A percentile compares a stretch with the other conserved stretches of the same genome.
phyloP scores from a whole-genome alignment of 2,329 filamentous ascomycete species.

The Stagonosporopsis vannaccii region DNA sequence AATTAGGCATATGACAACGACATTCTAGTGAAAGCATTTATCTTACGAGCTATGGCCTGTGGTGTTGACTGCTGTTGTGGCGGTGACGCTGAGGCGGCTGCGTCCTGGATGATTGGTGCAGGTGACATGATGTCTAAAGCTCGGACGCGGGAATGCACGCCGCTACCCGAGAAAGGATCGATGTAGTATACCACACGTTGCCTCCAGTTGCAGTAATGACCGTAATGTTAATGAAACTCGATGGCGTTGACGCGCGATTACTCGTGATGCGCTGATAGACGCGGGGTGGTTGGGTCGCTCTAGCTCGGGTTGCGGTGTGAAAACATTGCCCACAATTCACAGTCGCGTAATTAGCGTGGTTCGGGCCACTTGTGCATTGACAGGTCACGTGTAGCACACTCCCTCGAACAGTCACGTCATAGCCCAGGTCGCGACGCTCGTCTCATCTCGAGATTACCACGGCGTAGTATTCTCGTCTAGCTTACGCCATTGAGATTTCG shows the following conservation, averaged over 20 bases:
- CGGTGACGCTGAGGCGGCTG: slow-evolving; percentile 31
- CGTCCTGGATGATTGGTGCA: slow-evolving; percentile 37
- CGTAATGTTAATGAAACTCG: slow-evolving; percentile 30
- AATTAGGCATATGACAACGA: slow-evolving; percentile 13
- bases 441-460: not conserved
- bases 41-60: slow-evolving; percentile 18
- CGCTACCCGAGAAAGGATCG: slow-evolving; percentile 30
- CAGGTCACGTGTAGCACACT: slow-evolving; percentile 20
- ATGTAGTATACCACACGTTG: slow-evolving; percentile 13
- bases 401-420: slow-evolving; percentile 37
- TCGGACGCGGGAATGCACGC: slow-evolving; percentile 34
- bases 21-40: not conserved
- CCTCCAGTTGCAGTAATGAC: slow-evolving; percentile 9
- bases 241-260: slow-evolving; percentile 32
- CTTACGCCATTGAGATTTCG: not conserved
- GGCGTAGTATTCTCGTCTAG: too few relatives aligned
- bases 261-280: slow-evolving; percentile 21
- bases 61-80: slow-evolving; percentile 26
- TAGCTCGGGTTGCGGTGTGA: slow-evolving; percentile 43
- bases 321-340: slow-evolving; percentile 47
- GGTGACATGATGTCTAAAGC: slow-evolving; percentile 41
- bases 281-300: slow-evolving; percentile 35
- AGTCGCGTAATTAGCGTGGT: slow-evolving; percentile 49
- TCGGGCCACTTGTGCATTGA: slow-evolving; percentile 31
- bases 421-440: not conserved